Base-by-base conservation (phyloP, 2,329 filamentous ascomycete species). In the Parastagonospora avenae region DNA sequence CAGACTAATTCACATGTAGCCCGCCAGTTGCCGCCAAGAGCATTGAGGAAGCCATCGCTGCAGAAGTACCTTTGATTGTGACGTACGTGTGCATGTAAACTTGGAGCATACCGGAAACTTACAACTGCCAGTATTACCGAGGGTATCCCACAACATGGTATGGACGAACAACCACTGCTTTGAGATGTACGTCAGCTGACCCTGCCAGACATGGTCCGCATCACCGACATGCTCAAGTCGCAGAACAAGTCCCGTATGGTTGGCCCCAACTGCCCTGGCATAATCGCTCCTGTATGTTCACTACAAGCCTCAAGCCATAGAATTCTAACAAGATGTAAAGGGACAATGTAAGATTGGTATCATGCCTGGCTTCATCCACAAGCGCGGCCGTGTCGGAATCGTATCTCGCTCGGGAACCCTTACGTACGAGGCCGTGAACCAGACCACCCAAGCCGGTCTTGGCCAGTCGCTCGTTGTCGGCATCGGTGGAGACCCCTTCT, bases 301-400 rank as follows among this genome's bases (percentile, higher is more conserved):
- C 35, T 39, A 19, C 4, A 33, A 33, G 12, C 68, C 24, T 10
- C 52, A 43, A 48, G 40, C 38, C 14, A 28, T 2, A 6, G 16
- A 24, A 9, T 8, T 12, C 42, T 44, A 36, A 44, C 31, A 36
- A 24, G 9, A 14, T 27, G 11, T 15, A 3, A 16, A 86, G 80
- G 94, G 93, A 69, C 93, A 96, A 86, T 99, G 94, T 87, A 99
- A 99, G 84, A 97, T 99, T 74, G 94, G 94, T 75, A 99, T 99
- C 82, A 97, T 99, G 94, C 91, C 94, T 62, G 94, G 94, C 71
- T 97, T 97, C 85, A 97, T 99, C 82, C 94, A 99, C 87, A 97
- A 97, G 86, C 91, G 92, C 78, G 94, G 94, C 70, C 92, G 94
- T 77, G 92, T 99, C 74, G 94, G 94, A 74, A 97, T 99, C 77